These are phyloP conservation scores for Acacia acuminata DNA, from an alignment of 306 rosid genomes.

Conservation along the genomic window DNA sequence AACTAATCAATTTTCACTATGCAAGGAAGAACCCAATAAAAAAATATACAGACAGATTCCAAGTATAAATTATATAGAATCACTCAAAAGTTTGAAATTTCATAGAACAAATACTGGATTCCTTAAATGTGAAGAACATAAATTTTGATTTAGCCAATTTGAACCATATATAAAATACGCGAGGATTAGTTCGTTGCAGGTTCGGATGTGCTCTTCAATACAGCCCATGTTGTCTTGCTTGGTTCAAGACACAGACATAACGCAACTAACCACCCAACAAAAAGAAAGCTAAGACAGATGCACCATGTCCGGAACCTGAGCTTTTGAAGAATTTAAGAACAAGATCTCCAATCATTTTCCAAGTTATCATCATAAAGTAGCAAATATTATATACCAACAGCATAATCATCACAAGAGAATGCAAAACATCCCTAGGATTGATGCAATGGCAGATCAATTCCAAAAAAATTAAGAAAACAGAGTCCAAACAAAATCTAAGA, in stretches of 20 bases:
- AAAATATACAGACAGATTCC: background rate
- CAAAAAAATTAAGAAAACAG: no score
- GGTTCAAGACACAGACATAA: background rate
- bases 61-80: slow-evolving; percentile 4
- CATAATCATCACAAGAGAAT: no score
- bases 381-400: no score
- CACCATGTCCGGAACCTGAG: no score
- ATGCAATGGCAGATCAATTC: no score
- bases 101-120: no score
- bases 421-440: no score
- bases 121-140: background rate
- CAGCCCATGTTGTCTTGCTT: background rate
- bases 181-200: background rate
- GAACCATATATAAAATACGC: background rate
- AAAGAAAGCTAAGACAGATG: background rate
- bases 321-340: no score
- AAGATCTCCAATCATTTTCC: no score
- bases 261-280: background rate
- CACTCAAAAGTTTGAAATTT: slow-evolving; percentile 5
- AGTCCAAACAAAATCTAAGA: no score
- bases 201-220: background rate
- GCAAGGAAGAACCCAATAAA: slow-evolving; percentile 8
- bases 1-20: background rate
- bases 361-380: no score
- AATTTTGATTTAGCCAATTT: background rate